A percentile compares a stretch with the other conserved stretches of the same genome.
phyloP scores from a whole-genome alignment of 495 filamentous ascomycete genomes.

The Cladorrhinum samala region DNA sequence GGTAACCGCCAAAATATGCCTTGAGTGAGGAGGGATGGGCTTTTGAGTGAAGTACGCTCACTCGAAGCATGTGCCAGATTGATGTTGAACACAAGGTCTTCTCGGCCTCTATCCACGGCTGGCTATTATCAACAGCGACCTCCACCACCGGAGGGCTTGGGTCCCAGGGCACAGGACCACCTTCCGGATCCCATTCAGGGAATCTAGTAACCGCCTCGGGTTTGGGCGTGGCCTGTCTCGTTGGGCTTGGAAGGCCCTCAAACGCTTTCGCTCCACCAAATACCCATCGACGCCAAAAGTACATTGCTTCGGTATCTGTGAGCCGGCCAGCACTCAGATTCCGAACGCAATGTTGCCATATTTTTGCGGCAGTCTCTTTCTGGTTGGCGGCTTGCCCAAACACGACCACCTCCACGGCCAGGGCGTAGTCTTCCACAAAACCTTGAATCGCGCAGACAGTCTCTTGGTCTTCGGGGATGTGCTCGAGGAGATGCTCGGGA shows the following conservation, averaged over 20 bases:
- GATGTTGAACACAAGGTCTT: too few relatives aligned
- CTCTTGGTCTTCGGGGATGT: slow-evolving; percentile 11
- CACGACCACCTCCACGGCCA: slow-evolving; percentile 15
- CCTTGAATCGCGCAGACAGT: slow-evolving; percentile 4
- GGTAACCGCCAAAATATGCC: too few relatives aligned
- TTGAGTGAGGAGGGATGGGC: too few relatives aligned
- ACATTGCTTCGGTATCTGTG: background rate
- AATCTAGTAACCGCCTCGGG: background rate
- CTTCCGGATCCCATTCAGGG: background rate
- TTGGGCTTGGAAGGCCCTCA: background rate
- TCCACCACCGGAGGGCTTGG: too few relatives aligned
- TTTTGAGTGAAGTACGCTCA: too few relatives aligned
- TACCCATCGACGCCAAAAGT: background rate
- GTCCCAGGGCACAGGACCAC: too few relatives aligned
- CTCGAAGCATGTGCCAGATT: too few relatives aligned
- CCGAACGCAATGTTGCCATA: background rate
- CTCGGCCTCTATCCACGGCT: too few relatives aligned
- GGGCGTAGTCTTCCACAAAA: slow-evolving; percentile 18
- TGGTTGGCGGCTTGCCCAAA: background rate
- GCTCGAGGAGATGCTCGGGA: slow-evolving; percentile 1
- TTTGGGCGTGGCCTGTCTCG: background rate
- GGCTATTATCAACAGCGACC: too few relatives aligned
- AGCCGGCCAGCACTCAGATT: background rate
- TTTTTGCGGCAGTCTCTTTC: background rate
- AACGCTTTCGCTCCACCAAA: background rate